These are phyloP conservation scores for Diatrype stigma DNA, from an alignment of 2,329 filamentous ascomycete genomes.

Conservation along the genomic window DNA sequence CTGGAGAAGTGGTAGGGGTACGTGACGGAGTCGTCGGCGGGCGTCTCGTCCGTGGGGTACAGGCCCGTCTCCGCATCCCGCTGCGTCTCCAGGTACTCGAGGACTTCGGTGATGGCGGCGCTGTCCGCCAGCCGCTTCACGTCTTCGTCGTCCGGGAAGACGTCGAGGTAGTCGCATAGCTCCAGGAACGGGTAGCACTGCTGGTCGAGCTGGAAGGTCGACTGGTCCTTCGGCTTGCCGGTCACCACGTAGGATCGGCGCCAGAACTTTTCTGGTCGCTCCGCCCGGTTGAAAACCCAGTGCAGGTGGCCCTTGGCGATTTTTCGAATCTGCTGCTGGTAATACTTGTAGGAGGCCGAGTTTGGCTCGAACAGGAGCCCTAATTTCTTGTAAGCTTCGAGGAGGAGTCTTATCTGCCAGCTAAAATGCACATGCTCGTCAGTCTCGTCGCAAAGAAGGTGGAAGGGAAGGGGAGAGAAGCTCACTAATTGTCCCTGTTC, in stretches of 20 bases:
- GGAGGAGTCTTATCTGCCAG: no score
- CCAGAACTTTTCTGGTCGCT: slow-evolving; percentile 12
- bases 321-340: background rate
- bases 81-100: slow-evolving; percentile 5
- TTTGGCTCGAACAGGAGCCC: background rate
- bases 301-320: slow-evolving; percentile 7
- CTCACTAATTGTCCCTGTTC: slow-evolving; percentile 17
- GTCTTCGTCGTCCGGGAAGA: slow-evolving; percentile 2
- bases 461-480: background rate
- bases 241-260: slow-evolving; percentile 16
- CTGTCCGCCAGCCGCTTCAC: slow-evolving; percentile 6
- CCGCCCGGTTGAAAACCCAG: slow-evolving; percentile 12
- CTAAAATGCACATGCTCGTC: no score
- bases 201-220: slow-evolving; percentile 17
- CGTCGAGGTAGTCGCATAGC: slow-evolving; percentile 13
- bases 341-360: background rate
- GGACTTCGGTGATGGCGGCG: slow-evolving; percentile 3
- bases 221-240: slow-evolving; percentile 14
- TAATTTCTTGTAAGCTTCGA: no score
- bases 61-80: slow-evolving; percentile 5
- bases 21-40: slow-evolving; percentile 12
- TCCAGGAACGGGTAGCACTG: slow-evolving; percentile 19
- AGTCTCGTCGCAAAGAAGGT: background rate
- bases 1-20: slow-evolving; percentile 15
- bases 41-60: slow-evolving; percentile 14